A percentile compares a stretch with the other conserved stretches of the same genome.
phyloP scores from a whole-genome alignment of 345 rosid species.

The Camelina sativa region DNA sequence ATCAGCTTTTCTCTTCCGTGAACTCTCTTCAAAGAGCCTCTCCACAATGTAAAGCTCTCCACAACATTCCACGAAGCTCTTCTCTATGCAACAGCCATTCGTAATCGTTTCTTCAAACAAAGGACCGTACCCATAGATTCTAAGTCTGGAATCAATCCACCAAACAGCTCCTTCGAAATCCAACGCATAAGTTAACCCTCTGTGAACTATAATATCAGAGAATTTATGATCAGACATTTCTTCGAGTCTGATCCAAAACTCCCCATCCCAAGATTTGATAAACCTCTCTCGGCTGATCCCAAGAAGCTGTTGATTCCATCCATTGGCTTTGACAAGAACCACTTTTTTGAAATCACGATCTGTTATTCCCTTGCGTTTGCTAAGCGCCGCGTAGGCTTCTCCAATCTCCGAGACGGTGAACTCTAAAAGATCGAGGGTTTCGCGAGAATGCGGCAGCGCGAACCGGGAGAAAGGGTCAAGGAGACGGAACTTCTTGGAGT shows the following conservation, averaged over 20 bases:
- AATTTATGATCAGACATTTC: neutral
- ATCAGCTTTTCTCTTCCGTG: neutral
- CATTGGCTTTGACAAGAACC: neutral
- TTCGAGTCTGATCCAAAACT: too few relatives aligned
- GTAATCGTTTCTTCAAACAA: neutral
- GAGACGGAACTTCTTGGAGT: too few relatives aligned
- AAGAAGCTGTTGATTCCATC: too few relatives aligned
- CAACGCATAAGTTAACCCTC: neutral
- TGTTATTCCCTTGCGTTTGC: neutral
- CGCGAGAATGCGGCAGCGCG: neutral
- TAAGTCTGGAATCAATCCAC: neutral
- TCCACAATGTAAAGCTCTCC: slow-evolving; percentile 35
- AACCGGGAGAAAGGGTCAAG: too few relatives aligned
- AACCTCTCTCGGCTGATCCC: neutral
- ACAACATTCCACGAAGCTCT: slow-evolving; percentile 22
- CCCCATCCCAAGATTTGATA: neutral
- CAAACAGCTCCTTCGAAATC: neutral
- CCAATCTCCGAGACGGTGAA: neutral
- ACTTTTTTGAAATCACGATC: neutral
- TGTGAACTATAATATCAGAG: neutral
- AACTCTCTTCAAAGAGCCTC: neutral
- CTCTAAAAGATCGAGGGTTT: neutral
- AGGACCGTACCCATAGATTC: neutral
- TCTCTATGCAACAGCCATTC: neutral
- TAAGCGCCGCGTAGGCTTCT: neutral